These are phyloP conservation scores for Malassezia pachydermatis DNA, from an alignment of 1,284 basidiomycete species.

Conservation along the genomic window DNA sequence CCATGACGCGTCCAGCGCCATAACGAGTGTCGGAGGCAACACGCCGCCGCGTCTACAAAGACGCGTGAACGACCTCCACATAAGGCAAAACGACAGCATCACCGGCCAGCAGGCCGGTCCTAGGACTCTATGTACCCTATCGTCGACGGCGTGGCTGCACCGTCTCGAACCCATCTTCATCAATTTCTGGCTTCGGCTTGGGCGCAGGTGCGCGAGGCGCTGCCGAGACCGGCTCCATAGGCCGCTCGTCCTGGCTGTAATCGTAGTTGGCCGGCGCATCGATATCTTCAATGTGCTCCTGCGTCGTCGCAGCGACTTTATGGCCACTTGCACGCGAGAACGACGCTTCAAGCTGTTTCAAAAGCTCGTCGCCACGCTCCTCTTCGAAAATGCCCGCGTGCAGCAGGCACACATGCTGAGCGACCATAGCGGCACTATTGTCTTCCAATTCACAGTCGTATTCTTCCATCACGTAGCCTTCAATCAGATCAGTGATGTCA, in stretches of 20 bases:
- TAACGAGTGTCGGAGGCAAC: too few species aligned
- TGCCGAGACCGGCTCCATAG: background rate
- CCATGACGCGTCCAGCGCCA: too few species aligned
- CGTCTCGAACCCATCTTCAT: conserved; percentile 36
- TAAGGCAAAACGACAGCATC: too few species aligned
- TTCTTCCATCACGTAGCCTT: conserved; percentile 39
- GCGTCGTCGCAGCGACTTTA: conserved; percentile 12
- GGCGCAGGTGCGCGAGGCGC: conserved; percentile 4
- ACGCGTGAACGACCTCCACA: too few species aligned
- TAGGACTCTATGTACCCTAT: conserved; percentile 19
- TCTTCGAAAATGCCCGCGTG: conserved; percentile 31
- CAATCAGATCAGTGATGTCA: conserved; percentile 37
- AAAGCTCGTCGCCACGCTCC: conserved; percentile 20
- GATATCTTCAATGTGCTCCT: background rate
- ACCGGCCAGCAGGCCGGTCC: too few species aligned
- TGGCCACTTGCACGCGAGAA: conserved; percentile 8
- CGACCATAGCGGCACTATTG: conserved; percentile 31
- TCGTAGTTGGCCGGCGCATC: conserved; percentile 23
- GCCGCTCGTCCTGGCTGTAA: conserved; percentile 5
- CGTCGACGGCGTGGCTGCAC: conserved; percentile 31
- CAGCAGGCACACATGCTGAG: conserved; percentile 27
- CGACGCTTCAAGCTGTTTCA: conserved; percentile 29
- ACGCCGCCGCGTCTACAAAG: too few species aligned
- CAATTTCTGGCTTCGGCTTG: conserved; percentile 20
- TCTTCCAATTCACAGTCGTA: conserved; percentile 42